A percentile compares a stretch with the other conserved stretches of the same genome.
phyloP scores from a whole-genome alignment of 2,329 filamentous ascomycete genomes.

The Fragosphaeria purpurea region DNA sequence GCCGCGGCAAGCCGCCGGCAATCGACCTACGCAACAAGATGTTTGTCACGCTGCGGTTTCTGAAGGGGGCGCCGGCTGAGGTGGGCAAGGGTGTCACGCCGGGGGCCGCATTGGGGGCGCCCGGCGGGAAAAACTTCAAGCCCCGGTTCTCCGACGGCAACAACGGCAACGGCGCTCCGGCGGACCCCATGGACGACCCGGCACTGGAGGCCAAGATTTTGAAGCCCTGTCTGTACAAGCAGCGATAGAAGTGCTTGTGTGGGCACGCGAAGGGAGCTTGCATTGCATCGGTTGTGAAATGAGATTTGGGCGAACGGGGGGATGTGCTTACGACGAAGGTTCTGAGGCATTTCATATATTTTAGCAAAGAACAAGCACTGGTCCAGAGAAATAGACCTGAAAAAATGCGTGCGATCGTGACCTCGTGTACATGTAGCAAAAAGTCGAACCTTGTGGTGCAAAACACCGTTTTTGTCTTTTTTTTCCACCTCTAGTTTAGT shows the following conservation, averaged over 20 bases:
- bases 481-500: too few relatives aligned
- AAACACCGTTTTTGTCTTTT: too few relatives aligned
- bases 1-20: constrained; percentile 25
- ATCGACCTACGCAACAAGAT: constrained; percentile 88
- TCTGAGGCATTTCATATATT: too few relatives aligned
- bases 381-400: too few relatives aligned
- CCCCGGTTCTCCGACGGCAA: constrained; percentile 51
- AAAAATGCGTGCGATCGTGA: too few relatives aligned
- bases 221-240: constrained; percentile 95
- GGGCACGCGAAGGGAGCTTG: too few relatives aligned
- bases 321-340: too few relatives aligned
- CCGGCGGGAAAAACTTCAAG: constrained; percentile 28
- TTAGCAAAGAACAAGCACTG: too few relatives aligned
- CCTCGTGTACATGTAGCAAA: too few relatives aligned
- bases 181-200: constrained; percentile 43
- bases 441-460: too few relatives aligned
- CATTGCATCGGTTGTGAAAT: too few relatives aligned
- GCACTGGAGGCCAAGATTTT: constrained; percentile 56
- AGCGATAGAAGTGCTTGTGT: constrained; percentile 53
- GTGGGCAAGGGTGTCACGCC: constrained; percentile 61
- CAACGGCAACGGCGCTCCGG: constrained; percentile 42
- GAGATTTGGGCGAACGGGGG: too few relatives aligned
- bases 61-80: constrained; percentile 66
- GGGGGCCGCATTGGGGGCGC: constrained; percentile 16
- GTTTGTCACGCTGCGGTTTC: constrained; percentile 96